These are phyloP conservation scores for Xylaria sp. DNA, from an alignment of 2,329 filamentous ascomycete genomes.

Conservation along the genomic window DNA sequence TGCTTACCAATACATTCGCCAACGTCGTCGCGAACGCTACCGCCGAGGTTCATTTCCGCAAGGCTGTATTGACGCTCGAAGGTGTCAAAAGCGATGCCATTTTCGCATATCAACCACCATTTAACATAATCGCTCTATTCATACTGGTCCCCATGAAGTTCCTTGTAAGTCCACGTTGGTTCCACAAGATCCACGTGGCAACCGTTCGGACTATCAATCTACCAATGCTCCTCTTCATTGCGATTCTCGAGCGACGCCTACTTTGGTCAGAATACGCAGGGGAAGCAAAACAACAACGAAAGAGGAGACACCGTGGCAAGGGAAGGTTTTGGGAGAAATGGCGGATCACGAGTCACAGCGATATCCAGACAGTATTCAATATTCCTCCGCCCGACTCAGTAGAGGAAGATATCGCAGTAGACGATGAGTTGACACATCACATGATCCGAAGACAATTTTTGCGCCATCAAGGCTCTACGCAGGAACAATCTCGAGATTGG, in stretches of 20 bases:
- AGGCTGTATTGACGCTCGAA: conserved; percentile 83
- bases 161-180: conserved; percentile 82
- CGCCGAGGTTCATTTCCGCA: conserved; percentile 85
- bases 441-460: conserved; percentile 67
- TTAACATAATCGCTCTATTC: conserved; percentile 82
- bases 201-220: conserved; percentile 79
- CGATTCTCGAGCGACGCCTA: conserved; percentile 73
- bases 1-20: conserved; percentile 85
- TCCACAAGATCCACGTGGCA: conserved; percentile 88
- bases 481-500: conserved; percentile 31
- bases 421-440: conserved; percentile 67
- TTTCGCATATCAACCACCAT: conserved; percentile 83
- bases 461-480: conserved; percentile 55
- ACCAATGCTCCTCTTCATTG: conserved; percentile 77
- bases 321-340: conserved; percentile 73
- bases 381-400: conserved; percentile 72
- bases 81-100: conserved; percentile 87
- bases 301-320: conserved; percentile 43
- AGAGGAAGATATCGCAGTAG: conserved; percentile 65
- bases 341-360: conserved; percentile 75
- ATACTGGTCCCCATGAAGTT: conserved; percentile 81
- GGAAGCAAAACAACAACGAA: conserved; percentile 38
- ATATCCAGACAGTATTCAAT: conserved; percentile 78
- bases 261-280: conserved; percentile 64
- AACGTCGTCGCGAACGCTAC: conserved; percentile 80